These are phyloP conservation scores for Fusarium aywerte DNA, from an alignment of 2,329 filamentous ascomycete species.

Conservation along the genomic window DNA sequence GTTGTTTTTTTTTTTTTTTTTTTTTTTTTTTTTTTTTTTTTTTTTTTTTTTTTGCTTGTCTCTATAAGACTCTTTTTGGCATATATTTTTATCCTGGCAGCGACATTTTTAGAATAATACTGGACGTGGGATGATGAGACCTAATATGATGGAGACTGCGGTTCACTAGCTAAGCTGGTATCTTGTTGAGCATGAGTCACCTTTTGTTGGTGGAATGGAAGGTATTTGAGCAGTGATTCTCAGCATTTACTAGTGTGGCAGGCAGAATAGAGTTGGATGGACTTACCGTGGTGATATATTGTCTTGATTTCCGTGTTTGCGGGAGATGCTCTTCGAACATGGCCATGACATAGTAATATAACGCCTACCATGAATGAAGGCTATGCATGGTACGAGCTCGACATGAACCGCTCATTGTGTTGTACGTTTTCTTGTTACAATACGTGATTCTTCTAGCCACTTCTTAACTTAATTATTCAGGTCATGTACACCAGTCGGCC, in stretches of 20 bases:
- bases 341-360: slow-evolving; percentile 41
- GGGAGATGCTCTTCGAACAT: slow-evolving; percentile 30
- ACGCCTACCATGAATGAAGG: slow-evolving; percentile 17
- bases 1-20: too few relatives aligned
- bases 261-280: slow-evolving; percentile 5
- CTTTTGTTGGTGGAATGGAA: background rate
- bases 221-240: background rate
- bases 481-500: background rate
- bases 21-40: too few relatives aligned
- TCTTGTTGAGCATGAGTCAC: background rate
- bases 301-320: slow-evolving; percentile 24
- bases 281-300: background rate
- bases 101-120: slow-evolving; percentile 21
- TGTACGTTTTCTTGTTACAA: background rate
- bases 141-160: slow-evolving; percentile 11
- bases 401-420: background rate
- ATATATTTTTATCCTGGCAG: slow-evolving; percentile 23
- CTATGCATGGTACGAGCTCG: background rate
- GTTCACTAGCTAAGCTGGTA: background rate
- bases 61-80: slow-evolving; percentile 13
- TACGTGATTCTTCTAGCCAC: background rate
- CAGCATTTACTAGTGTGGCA: slow-evolving; percentile 4
- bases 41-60: too few relatives aligned
- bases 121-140: slow-evolving; percentile 3
- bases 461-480: background rate